phyloP scores from a whole-genome alignment of 805 yeast genomes.

The Starmerella etchellsii region DNA sequence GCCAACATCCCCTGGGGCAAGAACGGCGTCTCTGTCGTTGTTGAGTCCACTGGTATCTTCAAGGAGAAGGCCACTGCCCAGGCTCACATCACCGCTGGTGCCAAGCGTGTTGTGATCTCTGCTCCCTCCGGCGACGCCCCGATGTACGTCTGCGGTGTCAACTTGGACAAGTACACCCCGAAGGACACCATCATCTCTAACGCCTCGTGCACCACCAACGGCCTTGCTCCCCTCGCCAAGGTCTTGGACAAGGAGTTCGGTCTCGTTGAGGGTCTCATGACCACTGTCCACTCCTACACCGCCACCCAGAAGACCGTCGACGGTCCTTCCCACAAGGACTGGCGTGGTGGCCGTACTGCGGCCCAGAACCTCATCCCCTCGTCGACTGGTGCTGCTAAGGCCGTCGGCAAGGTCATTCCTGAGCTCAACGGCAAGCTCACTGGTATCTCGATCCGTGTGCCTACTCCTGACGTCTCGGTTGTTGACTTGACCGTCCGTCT shows the following conservation, averaged over 20 bases:
- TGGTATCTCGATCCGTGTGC: slow-evolving; percentile 88
- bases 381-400: slow-evolving; percentile 96
- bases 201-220: slow-evolving; percentile 93
- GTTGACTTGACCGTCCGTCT: slow-evolving; percentile 84
- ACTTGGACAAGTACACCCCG: slow-evolving; percentile 62
- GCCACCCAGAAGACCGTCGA: slow-evolving; percentile 95
- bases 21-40: slow-evolving; percentile 68
- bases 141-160: slow-evolving; percentile 90
- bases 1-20: slow-evolving; percentile 75
- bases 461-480: slow-evolving; percentile 86
- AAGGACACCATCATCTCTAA: slow-evolving; percentile 71
- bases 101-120: slow-evolving; percentile 87
- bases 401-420: slow-evolving; percentile 91
- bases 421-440: slow-evolving; percentile 84
- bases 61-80: slow-evolving; percentile 67
- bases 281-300: slow-evolving; percentile 91
- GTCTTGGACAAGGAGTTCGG: slow-evolving; percentile 76
- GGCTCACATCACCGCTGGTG: slow-evolving; percentile 80
- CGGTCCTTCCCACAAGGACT: slow-evolving; percentile 95
- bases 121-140: slow-evolving; percentile 93
- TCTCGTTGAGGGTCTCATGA: slow-evolving; percentile 85
- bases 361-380: slow-evolving; percentile 92
- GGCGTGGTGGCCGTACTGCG: slow-evolving; percentile 98
- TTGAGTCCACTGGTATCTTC: slow-evolving; percentile 93
- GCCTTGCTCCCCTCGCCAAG: slow-evolving; percentile 91